These are phyloP conservation scores for Graphilbum fragrans DNA, from an alignment of 2,329 filamentous ascomycete genomes.

Conservation along the genomic window DNA sequence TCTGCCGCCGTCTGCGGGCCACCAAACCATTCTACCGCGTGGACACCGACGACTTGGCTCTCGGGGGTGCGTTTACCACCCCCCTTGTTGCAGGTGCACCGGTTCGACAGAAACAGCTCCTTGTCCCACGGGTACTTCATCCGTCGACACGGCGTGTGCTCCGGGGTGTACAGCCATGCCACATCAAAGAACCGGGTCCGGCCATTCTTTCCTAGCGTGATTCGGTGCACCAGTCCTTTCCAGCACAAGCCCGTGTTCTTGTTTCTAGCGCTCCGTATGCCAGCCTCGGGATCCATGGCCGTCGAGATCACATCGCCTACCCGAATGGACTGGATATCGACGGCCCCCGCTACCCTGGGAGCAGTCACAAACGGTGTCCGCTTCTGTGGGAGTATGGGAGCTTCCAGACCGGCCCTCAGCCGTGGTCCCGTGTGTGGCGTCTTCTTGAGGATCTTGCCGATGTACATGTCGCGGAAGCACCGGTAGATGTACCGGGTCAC, in stretches of 20 bases:
- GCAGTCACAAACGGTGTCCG: slow-evolving; percentile 1
- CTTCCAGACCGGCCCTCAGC: neutral
- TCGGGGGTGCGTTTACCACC: slow-evolving; percentile 29
- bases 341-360: neutral
- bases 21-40: slow-evolving; percentile 46
- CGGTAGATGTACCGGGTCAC: slow-evolving; percentile 58
- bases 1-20: slow-evolving; percentile 31
- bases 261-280: slow-evolving; percentile 45
- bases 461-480: slow-evolving; percentile 53
- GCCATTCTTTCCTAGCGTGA: slow-evolving; percentile 21
- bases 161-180: slow-evolving; percentile 61
- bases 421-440: slow-evolving; percentile 17
- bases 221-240: slow-evolving; percentile 57
- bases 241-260: slow-evolving; percentile 38
- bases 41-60: slow-evolving; percentile 41
- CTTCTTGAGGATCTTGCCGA: slow-evolving; percentile 39
- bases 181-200: slow-evolving; percentile 40
- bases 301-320: slow-evolving; percentile 39
- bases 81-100: slow-evolving; percentile 54
- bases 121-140: slow-evolving; percentile 59
- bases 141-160: slow-evolving; percentile 56
- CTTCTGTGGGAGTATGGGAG: slow-evolving; percentile 1
- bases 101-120: slow-evolving; percentile 65
- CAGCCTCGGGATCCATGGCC: slow-evolving; percentile 24
- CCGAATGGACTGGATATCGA: slow-evolving; percentile 19